Percentiles rank a stretch among this genome's conserved stretches.
phyloP scores from a whole-genome alignment of 2,329 filamentous ascomycete species.

The Cytospora piceicola region DNA sequence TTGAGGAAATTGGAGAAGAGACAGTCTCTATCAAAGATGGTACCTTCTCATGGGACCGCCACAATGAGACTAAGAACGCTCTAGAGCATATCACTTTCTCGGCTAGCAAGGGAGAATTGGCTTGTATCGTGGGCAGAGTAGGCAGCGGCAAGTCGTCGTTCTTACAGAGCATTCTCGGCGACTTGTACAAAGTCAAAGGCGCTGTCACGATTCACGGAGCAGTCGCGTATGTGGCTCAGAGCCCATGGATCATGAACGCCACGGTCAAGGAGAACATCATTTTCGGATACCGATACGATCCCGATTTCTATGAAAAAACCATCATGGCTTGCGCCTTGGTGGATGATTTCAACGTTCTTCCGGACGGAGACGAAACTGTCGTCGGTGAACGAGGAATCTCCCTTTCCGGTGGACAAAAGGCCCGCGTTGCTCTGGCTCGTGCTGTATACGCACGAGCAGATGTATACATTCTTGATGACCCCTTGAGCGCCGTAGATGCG shows the following conservation, averaged over 20 bases:
- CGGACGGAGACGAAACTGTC: slow-evolving; percentile 94
- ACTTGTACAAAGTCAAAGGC: slow-evolving; percentile 87
- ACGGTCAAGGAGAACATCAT: slow-evolving; percentile 96
- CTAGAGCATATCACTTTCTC: slow-evolving; percentile 86
- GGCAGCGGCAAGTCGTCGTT: slow-evolving; percentile 94
- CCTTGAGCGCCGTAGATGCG: slow-evolving; percentile 95
- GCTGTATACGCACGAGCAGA: slow-evolving; percentile 98
- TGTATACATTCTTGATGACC: slow-evolving; percentile 91
- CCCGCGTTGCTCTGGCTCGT: slow-evolving; percentile 85
- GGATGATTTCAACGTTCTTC: slow-evolving; percentile 89
- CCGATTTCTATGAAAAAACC: slow-evolving; percentile 91
- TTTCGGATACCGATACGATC: slow-evolving; percentile 93
- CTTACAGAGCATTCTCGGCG: slow-evolving; percentile 83
- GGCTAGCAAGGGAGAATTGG: slow-evolving; percentile 89
- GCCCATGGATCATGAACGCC: slow-evolving; percentile 96
- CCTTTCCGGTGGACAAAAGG: slow-evolving; percentile 93
- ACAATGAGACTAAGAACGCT: slow-evolving; percentile 66
- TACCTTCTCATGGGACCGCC: slow-evolving; percentile 92
- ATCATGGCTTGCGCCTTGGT: slow-evolving; percentile 87
- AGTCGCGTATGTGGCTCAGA: slow-evolving; percentile 90
- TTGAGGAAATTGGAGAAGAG: slow-evolving; percentile 80
- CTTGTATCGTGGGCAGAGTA: slow-evolving; percentile 92
- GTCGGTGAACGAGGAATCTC: slow-evolving; percentile 97
- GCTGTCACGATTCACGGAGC: slow-evolving; percentile 80
- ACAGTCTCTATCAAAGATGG: slow-evolving; percentile 81